Percentiles rank a stretch among this genome's conserved stretches.
Conservation (phyloP, 2,329 filamentous ascomycete genomes). For the Alternaria sp. region DNA sequence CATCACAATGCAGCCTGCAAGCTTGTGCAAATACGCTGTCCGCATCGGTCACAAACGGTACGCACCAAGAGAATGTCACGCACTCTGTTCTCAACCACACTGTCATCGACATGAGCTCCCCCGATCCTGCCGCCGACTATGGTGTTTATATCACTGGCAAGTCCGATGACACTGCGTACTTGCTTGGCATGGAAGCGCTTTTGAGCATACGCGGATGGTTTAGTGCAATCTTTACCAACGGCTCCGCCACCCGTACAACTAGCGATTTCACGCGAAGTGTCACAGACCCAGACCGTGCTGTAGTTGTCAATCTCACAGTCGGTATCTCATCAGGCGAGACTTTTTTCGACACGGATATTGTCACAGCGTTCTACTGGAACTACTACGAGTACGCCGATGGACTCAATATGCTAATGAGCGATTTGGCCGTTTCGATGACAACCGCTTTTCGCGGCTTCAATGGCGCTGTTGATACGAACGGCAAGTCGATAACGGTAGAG, state of each 20-base stretch:
- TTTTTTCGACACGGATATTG: slow-evolving; percentile 19
- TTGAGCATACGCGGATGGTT: slow-evolving; percentile 19
- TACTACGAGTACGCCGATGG: slow-evolving; percentile 20
- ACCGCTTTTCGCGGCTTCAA: slow-evolving; percentile 20
- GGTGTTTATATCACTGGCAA: slow-evolving; percentile 11
- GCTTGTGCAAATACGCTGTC: slow-evolving; percentile 17
- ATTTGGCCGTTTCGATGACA: slow-evolving; percentile 20
- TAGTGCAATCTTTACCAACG: slow-evolving; percentile 20
- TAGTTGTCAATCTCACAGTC: slow-evolving; percentile 22
- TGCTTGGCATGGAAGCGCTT: slow-evolving; percentile 18
- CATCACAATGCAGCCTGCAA: slow-evolving; percentile 18
- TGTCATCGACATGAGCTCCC: slow-evolving; percentile 17
- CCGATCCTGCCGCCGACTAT: slow-evolving; percentile 11
- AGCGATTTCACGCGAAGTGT: slow-evolving; percentile 20
- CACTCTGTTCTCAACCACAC: slow-evolving; percentile 14
- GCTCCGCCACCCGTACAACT: slow-evolving; percentile 20
- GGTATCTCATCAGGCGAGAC: slow-evolving; percentile 22
- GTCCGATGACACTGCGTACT: slow-evolving; percentile 6
- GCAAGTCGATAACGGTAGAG: slow-evolving; percentile 14
- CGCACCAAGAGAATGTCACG: slow-evolving; percentile 19
- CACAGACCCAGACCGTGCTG: slow-evolving; percentile 18
- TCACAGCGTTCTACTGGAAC: slow-evolving; percentile 24
- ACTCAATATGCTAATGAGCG: slow-evolving; percentile 20
- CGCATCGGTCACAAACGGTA: slow-evolving; percentile 17
- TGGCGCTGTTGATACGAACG: slow-evolving; percentile 11